phyloP scores from a whole-genome alignment of 495 filamentous ascomycete species.

The Talaromyces stipitatus region DNA sequence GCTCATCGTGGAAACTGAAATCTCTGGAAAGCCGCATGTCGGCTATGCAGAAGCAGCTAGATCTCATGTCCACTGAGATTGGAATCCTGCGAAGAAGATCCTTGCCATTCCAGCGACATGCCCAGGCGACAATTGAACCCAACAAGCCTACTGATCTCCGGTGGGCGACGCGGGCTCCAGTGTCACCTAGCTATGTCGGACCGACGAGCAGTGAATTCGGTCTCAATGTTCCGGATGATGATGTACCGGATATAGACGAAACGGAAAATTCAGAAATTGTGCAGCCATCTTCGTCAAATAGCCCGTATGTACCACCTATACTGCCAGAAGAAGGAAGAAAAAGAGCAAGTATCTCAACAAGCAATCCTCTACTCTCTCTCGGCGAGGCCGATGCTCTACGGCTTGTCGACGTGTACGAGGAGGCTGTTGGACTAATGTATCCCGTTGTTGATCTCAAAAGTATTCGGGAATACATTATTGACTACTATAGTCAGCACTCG shows the following conservation, averaged over 20 bases:
- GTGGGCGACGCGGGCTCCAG: constrained; percentile 3
- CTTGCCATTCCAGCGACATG: not conserved
- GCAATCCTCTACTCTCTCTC: constrained; percentile 59
- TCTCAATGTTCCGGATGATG: constrained; percentile 12
- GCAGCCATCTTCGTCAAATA: not conserved
- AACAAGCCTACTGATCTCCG: not conserved
- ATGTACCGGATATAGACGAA: constrained; percentile 1
- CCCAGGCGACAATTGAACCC: not conserved
- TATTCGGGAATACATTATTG: constrained; percentile 35
- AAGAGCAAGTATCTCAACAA: constrained; percentile 15
- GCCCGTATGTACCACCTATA: not conserved
- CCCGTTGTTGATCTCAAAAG: constrained; percentile 66
- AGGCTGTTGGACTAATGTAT: constrained; percentile 79
- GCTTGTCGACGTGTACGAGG: constrained; percentile 63
- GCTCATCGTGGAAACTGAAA: not conserved
- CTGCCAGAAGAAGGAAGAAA: not conserved
- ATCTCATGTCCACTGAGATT: constrained; percentile 1
- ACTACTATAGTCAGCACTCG: constrained; percentile 48
- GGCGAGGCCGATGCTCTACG: constrained; percentile 59
- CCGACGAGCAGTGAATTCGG: constrained; percentile 19
- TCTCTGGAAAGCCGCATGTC: not conserved
- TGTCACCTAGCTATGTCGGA: constrained; percentile 2
- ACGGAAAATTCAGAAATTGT: not conserved
- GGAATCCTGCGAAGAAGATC: not conserved
- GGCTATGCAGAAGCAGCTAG: not conserved